Conservation (phyloP, 768 basidiomycete species). For the Hygrocybe coccinea region DNA sequence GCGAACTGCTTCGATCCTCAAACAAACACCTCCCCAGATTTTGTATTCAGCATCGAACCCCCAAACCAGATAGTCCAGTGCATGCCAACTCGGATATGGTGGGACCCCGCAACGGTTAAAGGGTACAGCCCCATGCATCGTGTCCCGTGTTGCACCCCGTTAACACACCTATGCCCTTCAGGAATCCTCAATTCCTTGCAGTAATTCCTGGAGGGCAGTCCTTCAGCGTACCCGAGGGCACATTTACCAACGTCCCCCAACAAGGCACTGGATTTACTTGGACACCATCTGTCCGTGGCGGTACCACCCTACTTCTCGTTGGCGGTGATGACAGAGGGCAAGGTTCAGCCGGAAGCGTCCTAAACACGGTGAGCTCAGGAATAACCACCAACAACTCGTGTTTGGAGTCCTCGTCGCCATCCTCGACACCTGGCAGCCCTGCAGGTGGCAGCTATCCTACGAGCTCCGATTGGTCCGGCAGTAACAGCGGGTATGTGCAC, state of each 20-base stretch:
- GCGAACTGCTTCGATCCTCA: slow-evolving; percentile 56
- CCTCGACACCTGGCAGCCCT: slow-evolving; percentile 70
- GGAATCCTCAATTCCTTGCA: slow-evolving; percentile 59
- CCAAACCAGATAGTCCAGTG: slow-evolving; percentile 65
- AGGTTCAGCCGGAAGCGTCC: slow-evolving; percentile 62
- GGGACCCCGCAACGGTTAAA: slow-evolving; percentile 47
- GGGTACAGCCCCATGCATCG: slow-evolving; percentile 38
- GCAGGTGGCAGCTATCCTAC: slow-evolving; percentile 73
- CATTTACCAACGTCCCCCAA: slow-evolving; percentile 37
- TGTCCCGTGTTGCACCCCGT: not conserved
- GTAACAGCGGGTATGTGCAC: slow-evolving; percentile 10
- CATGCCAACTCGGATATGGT: slow-evolving; percentile 57
- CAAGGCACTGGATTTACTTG: slow-evolving; percentile 66
- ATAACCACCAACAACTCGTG: slow-evolving; percentile 49
- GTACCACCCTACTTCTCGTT: slow-evolving; percentile 61
- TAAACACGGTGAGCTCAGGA: slow-evolving; percentile 52
- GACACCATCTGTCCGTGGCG: slow-evolving; percentile 58
- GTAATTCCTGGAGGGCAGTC: slow-evolving; percentile 79
- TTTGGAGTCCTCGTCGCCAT: slow-evolving; percentile 56
- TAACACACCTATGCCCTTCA: slow-evolving; percentile 17
- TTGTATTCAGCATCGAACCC: slow-evolving; percentile 59
- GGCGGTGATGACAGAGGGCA: slow-evolving; percentile 63
- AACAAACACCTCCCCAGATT: slow-evolving; percentile 44
- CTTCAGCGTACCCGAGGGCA: slow-evolving; percentile 53
- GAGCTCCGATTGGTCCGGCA: slow-evolving; percentile 36